Conservation (phyloP, 305 asterid genomes). For the Stenogyne calaminthoides region DNA sequence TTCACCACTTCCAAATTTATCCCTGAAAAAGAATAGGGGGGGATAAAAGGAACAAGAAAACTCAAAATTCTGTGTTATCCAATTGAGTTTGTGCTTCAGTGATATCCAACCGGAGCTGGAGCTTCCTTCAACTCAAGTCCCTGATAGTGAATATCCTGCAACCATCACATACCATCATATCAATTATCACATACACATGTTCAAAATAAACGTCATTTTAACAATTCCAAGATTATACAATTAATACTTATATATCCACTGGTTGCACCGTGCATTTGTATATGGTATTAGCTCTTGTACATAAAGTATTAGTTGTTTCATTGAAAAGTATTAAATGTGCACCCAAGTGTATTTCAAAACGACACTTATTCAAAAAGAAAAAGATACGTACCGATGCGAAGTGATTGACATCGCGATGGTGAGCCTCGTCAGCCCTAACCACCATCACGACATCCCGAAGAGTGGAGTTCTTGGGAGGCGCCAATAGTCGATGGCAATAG, state of each 20-base stretch:
- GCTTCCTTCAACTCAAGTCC: conserved; percentile 66
- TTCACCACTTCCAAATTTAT: too few species aligned
- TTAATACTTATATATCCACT: too few species aligned
- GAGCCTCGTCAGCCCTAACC: conserved; percentile 87
- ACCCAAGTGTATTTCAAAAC: too few species aligned
- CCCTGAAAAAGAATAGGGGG: too few species aligned
- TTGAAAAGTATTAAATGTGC: too few species aligned
- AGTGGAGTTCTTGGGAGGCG: conserved; percentile 53
- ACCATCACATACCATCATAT: not conserved
- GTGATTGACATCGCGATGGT: conserved; percentile 90
- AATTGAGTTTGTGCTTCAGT: conserved; percentile 30
- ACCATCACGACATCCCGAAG: conserved; percentile 76
- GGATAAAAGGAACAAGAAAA: too few species aligned
- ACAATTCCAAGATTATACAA: too few species aligned
- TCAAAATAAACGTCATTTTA: too few species aligned
- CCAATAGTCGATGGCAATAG: conserved; percentile 81
- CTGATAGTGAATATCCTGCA: conserved; percentile 75
- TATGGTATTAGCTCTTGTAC: too few species aligned
- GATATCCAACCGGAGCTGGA: conserved; percentile 79
- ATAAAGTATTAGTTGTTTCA: too few species aligned
- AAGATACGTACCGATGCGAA: conserved; percentile 61
- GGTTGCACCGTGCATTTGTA: too few species aligned
- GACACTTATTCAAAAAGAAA: too few species aligned
- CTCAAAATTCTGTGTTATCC: not conserved
- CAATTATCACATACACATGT: not conserved